These are phyloP conservation scores for Cyclanthera cordifolia DNA, from an alignment of 306 rosid genomes.

Conservation along the genomic window DNA sequence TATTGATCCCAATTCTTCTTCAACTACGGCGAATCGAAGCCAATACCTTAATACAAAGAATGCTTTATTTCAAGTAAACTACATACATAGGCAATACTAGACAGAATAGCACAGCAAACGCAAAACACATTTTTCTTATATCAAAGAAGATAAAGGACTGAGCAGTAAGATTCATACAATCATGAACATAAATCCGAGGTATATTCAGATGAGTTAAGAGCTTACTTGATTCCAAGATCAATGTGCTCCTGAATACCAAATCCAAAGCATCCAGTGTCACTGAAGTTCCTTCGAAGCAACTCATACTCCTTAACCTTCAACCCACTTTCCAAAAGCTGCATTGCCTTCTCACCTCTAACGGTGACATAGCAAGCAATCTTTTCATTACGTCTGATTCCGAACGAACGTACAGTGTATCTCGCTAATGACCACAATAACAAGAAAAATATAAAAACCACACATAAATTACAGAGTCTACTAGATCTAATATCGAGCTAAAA, in stretches of 20 bases:
- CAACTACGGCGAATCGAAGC: background rate
- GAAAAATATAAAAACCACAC: background rate
- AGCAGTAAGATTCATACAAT: background rate
- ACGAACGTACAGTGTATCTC: constrained; percentile 65
- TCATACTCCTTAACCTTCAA: constrained; percentile 76
- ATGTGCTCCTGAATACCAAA: constrained; percentile 88
- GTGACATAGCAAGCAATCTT: constrained; percentile 88
- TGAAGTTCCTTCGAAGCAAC: constrained; percentile 64
- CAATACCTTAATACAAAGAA: background rate
- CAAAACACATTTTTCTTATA: background rate
- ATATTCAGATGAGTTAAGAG: background rate
- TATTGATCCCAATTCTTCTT: background rate
- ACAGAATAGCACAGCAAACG: background rate
- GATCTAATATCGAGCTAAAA: background rate
- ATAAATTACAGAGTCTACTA: background rate
- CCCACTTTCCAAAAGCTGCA: constrained; percentile 81
- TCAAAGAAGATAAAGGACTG: background rate
- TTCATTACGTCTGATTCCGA: constrained; percentile 73
- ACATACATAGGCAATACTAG: background rate
- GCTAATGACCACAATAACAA: constrained; percentile 26
- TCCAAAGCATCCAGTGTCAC: constrained; percentile 78
- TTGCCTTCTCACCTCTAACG: constrained; percentile 79
- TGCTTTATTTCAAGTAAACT: background rate
- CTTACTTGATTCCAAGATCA: constrained; percentile 78
- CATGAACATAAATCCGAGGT: background rate